Percentiles rank a stretch among this genome's conserved stretches.
These are phyloP conservation scores for Trichoderma erinaceum DNA, from an alignment of 495 filamentous ascomycete genomes.

Conservation along the genomic window DNA sequence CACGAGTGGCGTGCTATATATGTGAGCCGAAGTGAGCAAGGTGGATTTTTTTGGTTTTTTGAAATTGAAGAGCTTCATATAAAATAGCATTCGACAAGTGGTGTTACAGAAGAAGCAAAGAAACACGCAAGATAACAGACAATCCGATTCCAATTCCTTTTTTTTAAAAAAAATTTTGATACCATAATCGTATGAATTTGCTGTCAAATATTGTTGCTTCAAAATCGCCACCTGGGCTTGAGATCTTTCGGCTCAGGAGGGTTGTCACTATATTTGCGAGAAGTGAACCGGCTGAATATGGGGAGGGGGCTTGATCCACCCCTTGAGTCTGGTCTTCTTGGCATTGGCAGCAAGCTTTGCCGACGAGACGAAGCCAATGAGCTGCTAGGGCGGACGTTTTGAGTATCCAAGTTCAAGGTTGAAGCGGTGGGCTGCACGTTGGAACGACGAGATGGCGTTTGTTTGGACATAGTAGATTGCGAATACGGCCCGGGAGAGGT, in stretches of 20 bases:
- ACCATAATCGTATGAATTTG: neutral
- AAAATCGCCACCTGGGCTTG: constrained; percentile 16
- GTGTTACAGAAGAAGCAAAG: neutral
- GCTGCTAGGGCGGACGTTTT: constrained; percentile 36
- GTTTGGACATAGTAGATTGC: constrained; percentile 23
- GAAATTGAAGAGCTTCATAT: neutral
- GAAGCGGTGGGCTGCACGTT: constrained; percentile 30
- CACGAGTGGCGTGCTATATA: neutral
- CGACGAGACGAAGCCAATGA: constrained; percentile 42
- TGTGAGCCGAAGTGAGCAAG: constrained; percentile 5
- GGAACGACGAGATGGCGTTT: constrained; percentile 36
- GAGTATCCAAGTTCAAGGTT: neutral
- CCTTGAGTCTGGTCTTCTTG: neutral
- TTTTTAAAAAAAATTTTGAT: neutral
- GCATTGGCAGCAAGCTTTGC: constrained; percentile 41
- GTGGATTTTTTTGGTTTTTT: neutral
- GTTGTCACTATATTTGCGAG: constrained; percentile 14
- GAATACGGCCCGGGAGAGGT: constrained; percentile 34
- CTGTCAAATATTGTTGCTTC: neutral
- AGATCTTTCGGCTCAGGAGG: constrained; percentile 12
- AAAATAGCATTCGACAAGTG: neutral
- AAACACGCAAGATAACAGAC: neutral
- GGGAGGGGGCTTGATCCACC: constrained; percentile 3
- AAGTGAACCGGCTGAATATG: constrained; percentile 6
- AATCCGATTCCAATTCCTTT: neutral